phyloP scores from a whole-genome alignment of 495 filamentous ascomycete genomes.

The Xylaria flabelliformis region DNA sequence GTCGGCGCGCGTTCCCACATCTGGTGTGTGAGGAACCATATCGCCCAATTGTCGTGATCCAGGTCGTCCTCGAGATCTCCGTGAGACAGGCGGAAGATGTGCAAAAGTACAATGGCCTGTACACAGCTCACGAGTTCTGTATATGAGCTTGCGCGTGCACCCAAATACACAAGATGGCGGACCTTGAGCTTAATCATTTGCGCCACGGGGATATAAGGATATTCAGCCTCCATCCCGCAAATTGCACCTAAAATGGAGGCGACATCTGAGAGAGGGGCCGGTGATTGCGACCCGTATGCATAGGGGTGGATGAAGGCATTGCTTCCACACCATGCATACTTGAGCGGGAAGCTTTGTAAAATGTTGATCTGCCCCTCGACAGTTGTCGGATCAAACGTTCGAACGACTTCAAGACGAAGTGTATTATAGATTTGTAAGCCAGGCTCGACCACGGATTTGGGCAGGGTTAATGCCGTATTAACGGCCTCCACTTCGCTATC shows the following conservation, averaged over 20 bases:
- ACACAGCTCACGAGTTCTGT: background rate
- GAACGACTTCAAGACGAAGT: constrained; percentile 1
- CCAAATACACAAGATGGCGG: background rate
- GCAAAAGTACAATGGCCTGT: background rate
- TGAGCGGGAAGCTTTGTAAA: background rate
- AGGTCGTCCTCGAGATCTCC: background rate
- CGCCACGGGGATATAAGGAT: background rate
- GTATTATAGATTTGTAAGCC: background rate
- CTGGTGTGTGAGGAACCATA: background rate
- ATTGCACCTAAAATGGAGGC: background rate
- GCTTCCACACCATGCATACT: background rate
- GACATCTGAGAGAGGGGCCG: background rate
- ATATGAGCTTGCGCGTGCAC: background rate
- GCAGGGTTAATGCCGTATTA: background rate
- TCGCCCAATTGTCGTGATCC: background rate
- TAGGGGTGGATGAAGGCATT: background rate
- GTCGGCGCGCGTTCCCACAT: constrained; percentile 1
- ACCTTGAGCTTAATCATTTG: background rate
- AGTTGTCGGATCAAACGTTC: background rate
- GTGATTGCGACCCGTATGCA: background rate
- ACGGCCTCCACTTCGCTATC: background rate
- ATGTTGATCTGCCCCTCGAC: background rate
- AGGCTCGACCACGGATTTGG: background rate
- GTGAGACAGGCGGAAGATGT: background rate
- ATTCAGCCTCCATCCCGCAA: background rate